Percentiles rank a stretch among this genome's conserved stretches.
phyloP scores from a whole-genome alignment of 2,329 filamentous ascomycete species.

The Arthrobotrys conoides region DNA sequence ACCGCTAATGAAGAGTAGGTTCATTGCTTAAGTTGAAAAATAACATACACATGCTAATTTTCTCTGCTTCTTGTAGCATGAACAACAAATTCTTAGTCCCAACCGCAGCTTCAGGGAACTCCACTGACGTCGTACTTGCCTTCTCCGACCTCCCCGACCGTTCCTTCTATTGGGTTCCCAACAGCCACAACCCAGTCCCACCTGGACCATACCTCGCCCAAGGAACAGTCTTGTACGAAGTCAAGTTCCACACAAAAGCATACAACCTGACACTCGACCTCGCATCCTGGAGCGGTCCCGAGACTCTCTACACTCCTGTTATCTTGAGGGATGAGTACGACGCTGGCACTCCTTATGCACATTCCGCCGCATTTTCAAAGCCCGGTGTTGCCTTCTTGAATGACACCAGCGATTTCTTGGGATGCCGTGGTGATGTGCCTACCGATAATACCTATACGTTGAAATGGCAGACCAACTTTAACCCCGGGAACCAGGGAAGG shows the following conservation, averaged over 20 bases:
- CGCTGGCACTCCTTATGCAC: slow-evolving; percentile 32
- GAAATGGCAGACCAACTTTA: slow-evolving; percentile 47
- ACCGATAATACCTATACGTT: slow-evolving; percentile 27
- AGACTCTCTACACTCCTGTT: slow-evolving; percentile 43
- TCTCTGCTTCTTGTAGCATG: slow-evolving; percentile 23
- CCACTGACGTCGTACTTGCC: slow-evolving; percentile 27
- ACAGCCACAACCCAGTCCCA: slow-evolving; percentile 53
- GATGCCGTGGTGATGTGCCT: slow-evolving; percentile 13
- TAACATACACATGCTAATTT: slow-evolving; percentile 10
- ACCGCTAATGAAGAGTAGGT: slow-evolving; percentile 26
- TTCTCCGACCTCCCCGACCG: slow-evolving; percentile 34
- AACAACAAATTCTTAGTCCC: slow-evolving; percentile 39
- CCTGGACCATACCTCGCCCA: slow-evolving; percentile 41
- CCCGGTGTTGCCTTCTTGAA: slow-evolving; percentile 37
- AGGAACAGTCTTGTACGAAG: slow-evolving; percentile 54
- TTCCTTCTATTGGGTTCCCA: slow-evolving; percentile 58
- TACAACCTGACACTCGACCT: slow-evolving; percentile 56
- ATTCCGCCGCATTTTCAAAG: slow-evolving; percentile 28
- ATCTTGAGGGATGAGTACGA: slow-evolving; percentile 35
- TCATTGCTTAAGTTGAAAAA: neutral
- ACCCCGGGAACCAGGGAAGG: slow-evolving; percentile 21
- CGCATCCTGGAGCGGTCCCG: slow-evolving; percentile 15
- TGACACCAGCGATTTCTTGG: slow-evolving; percentile 40
- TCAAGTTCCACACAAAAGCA: slow-evolving; percentile 44
- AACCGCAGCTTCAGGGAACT: neutral